phyloP scores from a whole-genome alignment of 495 filamentous ascomycete species.

The Aspergillus mulundensis region DNA sequence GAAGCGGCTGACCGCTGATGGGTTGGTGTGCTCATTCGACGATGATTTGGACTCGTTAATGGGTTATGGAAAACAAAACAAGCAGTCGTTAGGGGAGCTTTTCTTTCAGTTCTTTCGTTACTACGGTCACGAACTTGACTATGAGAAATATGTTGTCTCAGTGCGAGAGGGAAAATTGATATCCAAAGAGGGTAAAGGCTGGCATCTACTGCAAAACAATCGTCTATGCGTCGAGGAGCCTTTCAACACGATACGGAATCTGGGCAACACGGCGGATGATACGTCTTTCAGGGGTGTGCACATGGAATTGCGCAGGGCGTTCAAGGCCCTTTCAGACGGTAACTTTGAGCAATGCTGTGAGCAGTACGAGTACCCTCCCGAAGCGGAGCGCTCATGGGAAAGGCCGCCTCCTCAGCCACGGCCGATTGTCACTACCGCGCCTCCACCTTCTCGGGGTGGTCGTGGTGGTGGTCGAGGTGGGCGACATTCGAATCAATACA shows the following conservation, averaged over 20 bases:
- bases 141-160: constrained; percentile 77
- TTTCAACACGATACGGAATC: constrained; percentile 88
- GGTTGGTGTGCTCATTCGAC: constrained; percentile 69
- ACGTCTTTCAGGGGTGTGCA: constrained; percentile 88
- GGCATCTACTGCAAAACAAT: constrained; percentile 73
- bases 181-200: constrained; percentile 82
- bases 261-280: constrained; percentile 95
- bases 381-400: constrained; percentile 75
- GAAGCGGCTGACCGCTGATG: constrained; percentile 54
- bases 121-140: constrained; percentile 91
- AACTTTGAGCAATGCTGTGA: constrained; percentile 78
- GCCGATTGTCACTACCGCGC: constrained; percentile 54
- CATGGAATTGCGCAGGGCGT: constrained; percentile 82
- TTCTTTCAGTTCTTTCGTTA: constrained; percentile 92
- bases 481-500: constrained; percentile 45
- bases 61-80: constrained; percentile 74
- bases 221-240: constrained; percentile 93
- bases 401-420: constrained; percentile 61
- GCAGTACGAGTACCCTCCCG: constrained; percentile 77
- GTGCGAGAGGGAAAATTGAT: constrained; percentile 79
- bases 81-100: constrained; percentile 74
- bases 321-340: constrained; percentile 68
- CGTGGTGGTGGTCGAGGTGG: constrained; percentile 57
- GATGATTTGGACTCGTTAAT: constrained; percentile 72
- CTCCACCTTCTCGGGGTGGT: constrained; percentile 42